phyloP scores from a whole-genome alignment of 1,139 yeast species.

The Diutina siamensis region DNA sequence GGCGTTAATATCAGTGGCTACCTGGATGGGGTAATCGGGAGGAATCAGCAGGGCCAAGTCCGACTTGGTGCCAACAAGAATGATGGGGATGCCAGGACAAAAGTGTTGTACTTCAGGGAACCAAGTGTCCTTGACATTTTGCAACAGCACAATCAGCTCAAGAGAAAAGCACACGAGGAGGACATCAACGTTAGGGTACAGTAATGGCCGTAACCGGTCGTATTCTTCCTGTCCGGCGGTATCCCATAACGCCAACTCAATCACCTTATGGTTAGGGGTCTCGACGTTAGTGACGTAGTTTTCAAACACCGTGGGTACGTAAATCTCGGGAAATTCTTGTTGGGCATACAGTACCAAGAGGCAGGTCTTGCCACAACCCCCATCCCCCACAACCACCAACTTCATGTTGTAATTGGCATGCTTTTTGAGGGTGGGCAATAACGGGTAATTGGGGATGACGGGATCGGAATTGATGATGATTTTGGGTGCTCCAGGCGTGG shows the following conservation, averaged over 20 bases:
- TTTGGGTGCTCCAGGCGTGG: not conserved
- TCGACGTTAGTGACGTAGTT: slow-evolving; percentile 61
- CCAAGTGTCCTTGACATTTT: slow-evolving; percentile 75
- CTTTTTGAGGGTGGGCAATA: slow-evolving; percentile 21
- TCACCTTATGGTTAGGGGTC: slow-evolving; percentile 42
- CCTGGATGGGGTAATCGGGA: slow-evolving; percentile 38
- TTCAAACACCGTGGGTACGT: slow-evolving; percentile 87
- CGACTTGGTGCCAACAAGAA: slow-evolving; percentile 70
- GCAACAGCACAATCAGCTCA: slow-evolving; percentile 50
- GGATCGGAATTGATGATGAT: slow-evolving; percentile 30
- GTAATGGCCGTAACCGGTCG: slow-evolving; percentile 70
- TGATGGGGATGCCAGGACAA: slow-evolving; percentile 68
- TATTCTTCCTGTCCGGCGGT: slow-evolving; percentile 94
- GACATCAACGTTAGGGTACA: slow-evolving; percentile 74
- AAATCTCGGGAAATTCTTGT: slow-evolving; percentile 63
- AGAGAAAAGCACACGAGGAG: slow-evolving; percentile 68
- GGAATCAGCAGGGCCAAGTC: slow-evolving; percentile 42
- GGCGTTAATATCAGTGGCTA: slow-evolving; percentile 62
- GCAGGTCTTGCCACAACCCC: slow-evolving; percentile 92
- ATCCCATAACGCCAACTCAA: slow-evolving; percentile 79
- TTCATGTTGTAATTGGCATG: slow-evolving; percentile 38
- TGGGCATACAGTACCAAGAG: slow-evolving; percentile 71
- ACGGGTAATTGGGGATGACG: slow-evolving; percentile 24
- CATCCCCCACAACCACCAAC: slow-evolving; percentile 86
- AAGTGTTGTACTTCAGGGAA: slow-evolving; percentile 76